phyloP scores from a whole-genome alignment of 345 rosid species.

The Carallia brachiata region DNA sequence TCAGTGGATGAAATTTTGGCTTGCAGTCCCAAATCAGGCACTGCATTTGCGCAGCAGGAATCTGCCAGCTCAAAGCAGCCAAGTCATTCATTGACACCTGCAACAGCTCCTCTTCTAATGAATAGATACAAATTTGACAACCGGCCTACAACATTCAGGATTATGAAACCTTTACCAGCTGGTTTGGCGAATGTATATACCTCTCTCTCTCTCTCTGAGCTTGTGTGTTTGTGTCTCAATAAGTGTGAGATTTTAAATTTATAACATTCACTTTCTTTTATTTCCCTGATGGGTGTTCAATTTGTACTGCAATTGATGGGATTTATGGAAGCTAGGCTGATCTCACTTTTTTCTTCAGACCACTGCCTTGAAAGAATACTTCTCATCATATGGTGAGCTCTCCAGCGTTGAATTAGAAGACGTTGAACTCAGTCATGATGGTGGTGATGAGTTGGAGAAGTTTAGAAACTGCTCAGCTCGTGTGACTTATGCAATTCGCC shows the following conservation, averaged over 20 bases:
- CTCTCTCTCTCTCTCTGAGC: conserved; percentile 24
- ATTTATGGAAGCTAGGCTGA: conserved; percentile 12
- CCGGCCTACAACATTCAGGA: conserved; percentile 70
- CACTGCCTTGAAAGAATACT: conserved; percentile 63
- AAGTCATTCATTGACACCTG: conserved; percentile 33
- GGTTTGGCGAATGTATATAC: conserved; percentile 69
- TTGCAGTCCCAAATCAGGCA: conserved; percentile 32
- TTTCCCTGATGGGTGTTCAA: not conserved
- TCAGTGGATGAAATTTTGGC: conserved; percentile 37
- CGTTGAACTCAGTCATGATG: conserved; percentile 29
- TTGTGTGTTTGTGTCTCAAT: not conserved
- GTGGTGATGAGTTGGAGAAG: conserved; percentile 33
- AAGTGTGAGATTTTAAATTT: no score
- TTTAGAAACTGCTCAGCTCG: conserved; percentile 44
- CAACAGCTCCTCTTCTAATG: conserved; percentile 32
- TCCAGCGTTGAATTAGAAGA: conserved; percentile 68
- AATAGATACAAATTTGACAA: conserved; percentile 84
- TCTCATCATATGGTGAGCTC: conserved; percentile 71
- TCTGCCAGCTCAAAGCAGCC: conserved; percentile 43
- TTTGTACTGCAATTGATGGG: not conserved
- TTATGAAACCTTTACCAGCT: conserved; percentile 71
- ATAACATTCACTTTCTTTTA: no score
- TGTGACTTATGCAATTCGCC: conserved; percentile 54
- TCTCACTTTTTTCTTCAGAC: conserved; percentile 38
- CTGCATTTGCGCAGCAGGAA: conserved; percentile 35